Conservation (phyloP, 148 eudicot genomes). For the Mesembryanthemum crystallinum region DNA sequence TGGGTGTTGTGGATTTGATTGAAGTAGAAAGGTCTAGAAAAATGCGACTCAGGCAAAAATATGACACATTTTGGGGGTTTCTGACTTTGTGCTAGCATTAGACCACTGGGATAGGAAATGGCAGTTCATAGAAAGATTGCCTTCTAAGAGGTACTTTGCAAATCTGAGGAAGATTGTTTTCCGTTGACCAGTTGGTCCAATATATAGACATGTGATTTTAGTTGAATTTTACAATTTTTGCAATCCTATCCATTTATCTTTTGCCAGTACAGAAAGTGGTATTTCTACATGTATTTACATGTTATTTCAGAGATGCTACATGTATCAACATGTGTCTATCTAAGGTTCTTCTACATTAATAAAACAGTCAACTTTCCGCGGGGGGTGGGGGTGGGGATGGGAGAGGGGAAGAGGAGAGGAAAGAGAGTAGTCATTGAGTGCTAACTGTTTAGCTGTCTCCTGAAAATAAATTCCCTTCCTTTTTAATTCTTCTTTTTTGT, state of each 20-base stretch:
- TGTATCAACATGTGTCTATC: no score
- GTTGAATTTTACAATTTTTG: background rate
- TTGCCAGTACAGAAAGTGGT: background rate
- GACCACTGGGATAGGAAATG: background rate
- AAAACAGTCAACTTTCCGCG: no score
- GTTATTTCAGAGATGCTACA: background rate
- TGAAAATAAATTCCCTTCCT: background rate
- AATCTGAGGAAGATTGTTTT: background rate
- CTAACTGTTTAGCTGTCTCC: no score
- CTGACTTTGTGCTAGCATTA: background rate
- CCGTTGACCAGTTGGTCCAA: background rate
- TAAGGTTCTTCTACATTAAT: no score
- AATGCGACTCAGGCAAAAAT: background rate
- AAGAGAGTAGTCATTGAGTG: no score
- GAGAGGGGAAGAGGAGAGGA: no score
- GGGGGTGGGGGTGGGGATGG: no score
- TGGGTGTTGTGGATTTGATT: no score
- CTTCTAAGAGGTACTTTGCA: background rate
- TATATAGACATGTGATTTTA: background rate
- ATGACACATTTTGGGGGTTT: background rate
- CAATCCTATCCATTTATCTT: no score
- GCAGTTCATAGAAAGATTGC: background rate
- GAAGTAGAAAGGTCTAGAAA: no score
- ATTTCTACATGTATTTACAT: background rate
- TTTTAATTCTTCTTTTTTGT: background rate